phyloP scores from a whole-genome alignment of 306 rosid species.

The Oemleria cerasiformis region DNA sequence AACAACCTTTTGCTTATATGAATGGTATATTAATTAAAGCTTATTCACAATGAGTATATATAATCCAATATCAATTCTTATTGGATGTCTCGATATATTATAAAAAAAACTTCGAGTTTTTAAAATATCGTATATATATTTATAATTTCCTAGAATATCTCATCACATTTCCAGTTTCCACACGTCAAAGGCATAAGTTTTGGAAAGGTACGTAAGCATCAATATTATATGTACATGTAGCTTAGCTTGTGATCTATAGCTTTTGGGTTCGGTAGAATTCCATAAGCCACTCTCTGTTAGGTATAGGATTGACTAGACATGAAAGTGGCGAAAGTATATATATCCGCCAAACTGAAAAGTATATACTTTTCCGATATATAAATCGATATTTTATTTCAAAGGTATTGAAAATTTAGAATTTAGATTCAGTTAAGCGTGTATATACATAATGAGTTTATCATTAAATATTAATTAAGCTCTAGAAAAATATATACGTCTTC shows the following conservation, averaged over 20 bases:
- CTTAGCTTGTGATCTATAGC: constrained; percentile 20
- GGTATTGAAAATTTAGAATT: no score
- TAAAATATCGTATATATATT: no score
- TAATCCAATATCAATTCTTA: no score
- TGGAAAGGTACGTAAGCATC: constrained; percentile 21
- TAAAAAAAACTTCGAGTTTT: no score
- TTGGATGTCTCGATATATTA: no score
- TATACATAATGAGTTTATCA: no score
- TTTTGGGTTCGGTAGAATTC: constrained; percentile 46
- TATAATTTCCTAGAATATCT: not conserved
- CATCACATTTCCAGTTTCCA: not conserved
- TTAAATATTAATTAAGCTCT: no score
- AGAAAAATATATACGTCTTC: no score
- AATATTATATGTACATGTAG: constrained; percentile 17
- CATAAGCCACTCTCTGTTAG: constrained; percentile 27
- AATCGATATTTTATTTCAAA: no score
- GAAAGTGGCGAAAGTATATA: not conserved
- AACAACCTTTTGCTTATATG: constrained; percentile 21
- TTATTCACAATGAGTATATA: not conserved
- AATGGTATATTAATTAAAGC: not conserved
- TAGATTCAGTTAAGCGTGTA: no score
- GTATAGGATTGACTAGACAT: constrained; percentile 15
- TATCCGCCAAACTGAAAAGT: not conserved
- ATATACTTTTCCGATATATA: not conserved
- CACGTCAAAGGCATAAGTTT: constrained; percentile 13